phyloP scores from a whole-genome alignment of 1,284 basidiomycete genomes.

The Austroboletus novae-zelandiae region DNA sequence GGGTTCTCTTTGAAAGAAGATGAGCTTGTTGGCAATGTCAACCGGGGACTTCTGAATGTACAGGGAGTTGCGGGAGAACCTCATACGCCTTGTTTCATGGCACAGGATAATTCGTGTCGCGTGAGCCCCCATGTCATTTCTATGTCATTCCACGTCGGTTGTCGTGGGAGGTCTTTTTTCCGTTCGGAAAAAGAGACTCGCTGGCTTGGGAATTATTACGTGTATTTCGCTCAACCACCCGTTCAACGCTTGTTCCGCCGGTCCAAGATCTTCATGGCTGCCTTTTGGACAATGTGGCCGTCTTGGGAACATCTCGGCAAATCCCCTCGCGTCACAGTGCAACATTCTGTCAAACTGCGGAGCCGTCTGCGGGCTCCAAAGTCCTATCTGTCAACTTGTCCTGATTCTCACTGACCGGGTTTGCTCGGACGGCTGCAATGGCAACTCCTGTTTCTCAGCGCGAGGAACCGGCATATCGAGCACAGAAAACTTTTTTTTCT shows the following conservation, averaged over 20 bases:
- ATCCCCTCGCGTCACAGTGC: constrained; percentile 10
- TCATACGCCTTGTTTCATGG: constrained; percentile 11
- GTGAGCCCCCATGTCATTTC: background rate
- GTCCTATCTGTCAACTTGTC: constrained; percentile 4
- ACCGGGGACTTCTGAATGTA: constrained; percentile 10
- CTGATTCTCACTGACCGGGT: constrained; percentile 20
- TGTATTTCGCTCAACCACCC: background rate
- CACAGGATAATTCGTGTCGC: constrained; percentile 8
- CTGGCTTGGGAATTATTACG: constrained; percentile 18
- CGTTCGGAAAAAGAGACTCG: background rate
- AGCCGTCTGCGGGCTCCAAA: constrained; percentile 2
- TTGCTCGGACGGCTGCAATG: constrained; percentile 7
- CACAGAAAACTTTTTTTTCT: background rate
- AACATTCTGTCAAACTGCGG: background rate
- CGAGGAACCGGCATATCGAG: background rate
- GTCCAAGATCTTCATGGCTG: constrained; percentile 21
- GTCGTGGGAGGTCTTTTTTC: background rate
- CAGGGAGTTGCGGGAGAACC: constrained; percentile 5
- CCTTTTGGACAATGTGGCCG: constrained; percentile 7
- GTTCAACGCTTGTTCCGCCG: constrained; percentile 17
- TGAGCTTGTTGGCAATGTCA: constrained; percentile 1
- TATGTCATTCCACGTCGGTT: too few relatives aligned
- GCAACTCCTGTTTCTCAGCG: constrained; percentile 14
- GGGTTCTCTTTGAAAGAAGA: constrained; percentile 1
- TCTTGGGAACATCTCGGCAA: constrained; percentile 28